Evolutionary conservation across 2,329 filamentous ascomycete genomes (phyloP).

Genomic region (Penicillium aurantiogriseum): DNA sequence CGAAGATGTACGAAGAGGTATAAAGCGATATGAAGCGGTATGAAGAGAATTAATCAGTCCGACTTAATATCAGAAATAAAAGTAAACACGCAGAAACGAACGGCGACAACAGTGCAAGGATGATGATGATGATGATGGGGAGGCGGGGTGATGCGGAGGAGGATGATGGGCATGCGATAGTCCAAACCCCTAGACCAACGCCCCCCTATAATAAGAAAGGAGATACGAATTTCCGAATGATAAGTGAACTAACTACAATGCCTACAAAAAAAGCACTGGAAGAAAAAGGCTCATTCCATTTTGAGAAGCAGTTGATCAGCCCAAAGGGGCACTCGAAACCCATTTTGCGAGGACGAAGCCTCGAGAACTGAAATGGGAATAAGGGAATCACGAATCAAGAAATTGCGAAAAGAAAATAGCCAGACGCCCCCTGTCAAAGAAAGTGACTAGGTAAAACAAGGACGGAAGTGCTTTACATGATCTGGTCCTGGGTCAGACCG

Average conservation of each 20-base stretch:
- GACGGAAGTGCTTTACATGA: slow-evolving; percentile 65
- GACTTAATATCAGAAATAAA: background rate
- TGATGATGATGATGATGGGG: no score
- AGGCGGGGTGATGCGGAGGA: no score
- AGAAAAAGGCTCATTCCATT: slow-evolving; percentile 1
- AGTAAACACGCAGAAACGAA: background rate
- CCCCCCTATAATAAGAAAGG: background rate
- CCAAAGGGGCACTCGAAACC: slow-evolving; percentile 9
- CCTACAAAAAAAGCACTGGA: background rate
- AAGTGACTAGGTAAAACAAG: slow-evolving; percentile 8
- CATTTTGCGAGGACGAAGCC: slow-evolving; percentile 5
- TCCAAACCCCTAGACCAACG: background rate
- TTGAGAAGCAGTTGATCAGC: slow-evolving; percentile 5
- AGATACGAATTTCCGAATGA: background rate
- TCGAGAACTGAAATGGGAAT: slow-evolving; percentile 18
- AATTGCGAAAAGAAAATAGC: slow-evolving; percentile 6
- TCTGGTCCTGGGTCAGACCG: slow-evolving; percentile 92
- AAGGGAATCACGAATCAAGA: slow-evolving; percentile 24
- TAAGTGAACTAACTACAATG: background rate
- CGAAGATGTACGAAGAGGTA: no score
- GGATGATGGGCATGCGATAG: background rate
- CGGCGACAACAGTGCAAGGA: no score
- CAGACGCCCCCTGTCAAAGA: slow-evolving; percentile 7
- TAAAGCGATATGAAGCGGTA: no score
- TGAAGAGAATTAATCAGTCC: no score